phyloP scores from a whole-genome alignment of 306 rosid genomes.

The Hippophae gyantsensis region DNA sequence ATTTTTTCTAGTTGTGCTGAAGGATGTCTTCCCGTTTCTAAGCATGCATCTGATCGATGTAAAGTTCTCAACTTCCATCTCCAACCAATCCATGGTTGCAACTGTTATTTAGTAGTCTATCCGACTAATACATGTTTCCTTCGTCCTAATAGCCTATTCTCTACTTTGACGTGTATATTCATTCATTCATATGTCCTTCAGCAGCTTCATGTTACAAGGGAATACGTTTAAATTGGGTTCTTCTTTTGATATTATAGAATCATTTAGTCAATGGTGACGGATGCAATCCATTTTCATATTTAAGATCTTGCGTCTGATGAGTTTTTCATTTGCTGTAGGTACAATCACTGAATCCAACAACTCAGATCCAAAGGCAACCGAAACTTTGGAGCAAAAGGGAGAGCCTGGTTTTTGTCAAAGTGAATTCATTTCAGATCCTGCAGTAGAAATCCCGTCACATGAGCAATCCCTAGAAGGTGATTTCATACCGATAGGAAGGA shows the following conservation, averaged over 20 bases:
- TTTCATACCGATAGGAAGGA: slow-evolving; percentile 18
- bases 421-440: slow-evolving; percentile 15
- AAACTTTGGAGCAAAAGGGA: slow-evolving; percentile 26
- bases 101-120: background rate
- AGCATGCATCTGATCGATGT: slow-evolving; percentile 20
- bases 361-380: slow-evolving; percentile 19
- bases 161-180: background rate
- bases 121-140: background rate
- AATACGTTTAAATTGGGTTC: background rate
- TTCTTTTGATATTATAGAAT: background rate
- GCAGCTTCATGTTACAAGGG: background rate
- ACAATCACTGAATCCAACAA: slow-evolving; percentile 13
- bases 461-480: slow-evolving; percentile 23
- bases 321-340: slow-evolving; percentile 19
- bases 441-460: slow-evolving; percentile 11
- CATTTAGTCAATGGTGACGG: background rate
- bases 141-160: no score
- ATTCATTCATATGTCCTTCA: background rate
- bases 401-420: slow-evolving; percentile 23
- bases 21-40: slow-evolving; percentile 17
- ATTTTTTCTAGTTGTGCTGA: slow-evolving; percentile 18
- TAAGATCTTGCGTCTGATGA: slow-evolving; percentile 19
- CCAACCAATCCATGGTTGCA: background rate
- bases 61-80: slow-evolving; percentile 20
- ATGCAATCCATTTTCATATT: slow-evolving; percentile 1